These are phyloP conservation scores for Phytopythium cucurbitacearum DNA, from an alignment of 352 stramenopile genomes.

Conservation along the genomic window DNA sequence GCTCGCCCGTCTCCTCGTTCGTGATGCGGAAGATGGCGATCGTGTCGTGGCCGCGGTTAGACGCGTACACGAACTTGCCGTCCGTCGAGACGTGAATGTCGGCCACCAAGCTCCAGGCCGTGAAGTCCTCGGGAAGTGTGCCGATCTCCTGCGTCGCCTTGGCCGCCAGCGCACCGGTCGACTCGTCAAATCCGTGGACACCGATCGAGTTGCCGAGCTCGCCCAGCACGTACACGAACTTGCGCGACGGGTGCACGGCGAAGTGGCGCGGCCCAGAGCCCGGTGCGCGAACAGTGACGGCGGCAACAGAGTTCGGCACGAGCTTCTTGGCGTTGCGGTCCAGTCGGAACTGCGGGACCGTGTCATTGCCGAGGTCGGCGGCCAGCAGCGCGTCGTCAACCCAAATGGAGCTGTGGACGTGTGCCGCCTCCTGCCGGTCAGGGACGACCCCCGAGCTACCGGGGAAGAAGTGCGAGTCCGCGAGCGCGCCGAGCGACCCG, in stretches of 20 bases:
- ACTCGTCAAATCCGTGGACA: constrained; percentile 47
- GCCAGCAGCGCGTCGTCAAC: constrained; percentile 34
- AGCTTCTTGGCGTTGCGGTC: constrained; percentile 37
- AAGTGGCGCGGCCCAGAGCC: constrained; percentile 74
- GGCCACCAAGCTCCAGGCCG: constrained; percentile 19
- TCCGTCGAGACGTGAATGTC: constrained; percentile 56
- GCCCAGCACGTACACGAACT: constrained; percentile 61
- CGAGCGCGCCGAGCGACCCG: constrained; percentile 37
- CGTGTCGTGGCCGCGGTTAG: constrained; percentile 63
- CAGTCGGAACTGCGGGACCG: constrained; percentile 55
- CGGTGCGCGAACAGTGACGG: constrained; percentile 36
- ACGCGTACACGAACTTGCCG: constrained; percentile 54
- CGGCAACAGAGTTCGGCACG: constrained; percentile 16
- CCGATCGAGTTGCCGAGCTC: constrained; percentile 67
- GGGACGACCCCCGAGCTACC: constrained; percentile 40
- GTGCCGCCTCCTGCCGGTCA: constrained; percentile 66
- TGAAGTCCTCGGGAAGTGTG: constrained; percentile 48
- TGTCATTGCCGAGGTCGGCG: constrained; percentile 68
- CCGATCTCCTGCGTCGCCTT: constrained; percentile 58
- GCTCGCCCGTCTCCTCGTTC: constrained; percentile 21
- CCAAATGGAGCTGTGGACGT: constrained; percentile 79
- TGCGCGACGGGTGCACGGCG: constrained; percentile 45
- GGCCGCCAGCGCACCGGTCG: constrained; percentile 34
- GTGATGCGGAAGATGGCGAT: constrained; percentile 59
- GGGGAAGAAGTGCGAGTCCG: constrained; percentile 41